Conservation (phyloP, 164 flowering plant species). For the Stephania cephalantha region DNA sequence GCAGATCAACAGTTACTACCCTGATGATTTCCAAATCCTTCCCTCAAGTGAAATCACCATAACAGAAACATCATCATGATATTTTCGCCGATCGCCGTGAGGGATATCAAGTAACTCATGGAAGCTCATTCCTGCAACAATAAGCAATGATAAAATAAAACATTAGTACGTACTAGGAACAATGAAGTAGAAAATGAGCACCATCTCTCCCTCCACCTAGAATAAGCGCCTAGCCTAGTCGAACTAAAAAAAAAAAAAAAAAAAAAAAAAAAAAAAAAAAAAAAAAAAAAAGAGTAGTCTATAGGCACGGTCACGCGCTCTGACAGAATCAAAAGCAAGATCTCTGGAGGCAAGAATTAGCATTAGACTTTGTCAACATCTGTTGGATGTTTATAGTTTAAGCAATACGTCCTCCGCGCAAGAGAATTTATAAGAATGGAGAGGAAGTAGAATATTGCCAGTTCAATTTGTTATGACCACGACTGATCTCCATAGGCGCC, state of each 20-base stretch:
- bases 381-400: neutral
- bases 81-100: slow-evolving; percentile 60
- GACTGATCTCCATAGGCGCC: neutral
- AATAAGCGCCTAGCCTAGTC: neutral
- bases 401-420: neutral
- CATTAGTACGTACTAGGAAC: neutral
- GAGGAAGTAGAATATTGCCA: neutral
- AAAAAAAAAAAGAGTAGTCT: neutral
- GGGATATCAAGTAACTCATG: slow-evolving; percentile 64
- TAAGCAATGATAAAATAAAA: neutral
- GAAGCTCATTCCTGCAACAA: slow-evolving; percentile 64
- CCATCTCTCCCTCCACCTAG: neutral
- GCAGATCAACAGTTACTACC: slow-evolving; percentile 8
- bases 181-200: neutral
- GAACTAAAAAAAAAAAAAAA: neutral
- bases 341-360: neutral
- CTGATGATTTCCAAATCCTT: slow-evolving; percentile 53
- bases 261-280: too few relatives aligned
- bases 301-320: neutral
- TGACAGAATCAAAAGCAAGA: neutral
- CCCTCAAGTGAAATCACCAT: slow-evolving; percentile 70
- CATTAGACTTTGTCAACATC: neutral
- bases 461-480: neutral
- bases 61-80: slow-evolving; percentile 67
- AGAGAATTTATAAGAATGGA: neutral